phyloP scores from a whole-genome alignment of 805 yeast genomes.

The Candida berthetii region DNA sequence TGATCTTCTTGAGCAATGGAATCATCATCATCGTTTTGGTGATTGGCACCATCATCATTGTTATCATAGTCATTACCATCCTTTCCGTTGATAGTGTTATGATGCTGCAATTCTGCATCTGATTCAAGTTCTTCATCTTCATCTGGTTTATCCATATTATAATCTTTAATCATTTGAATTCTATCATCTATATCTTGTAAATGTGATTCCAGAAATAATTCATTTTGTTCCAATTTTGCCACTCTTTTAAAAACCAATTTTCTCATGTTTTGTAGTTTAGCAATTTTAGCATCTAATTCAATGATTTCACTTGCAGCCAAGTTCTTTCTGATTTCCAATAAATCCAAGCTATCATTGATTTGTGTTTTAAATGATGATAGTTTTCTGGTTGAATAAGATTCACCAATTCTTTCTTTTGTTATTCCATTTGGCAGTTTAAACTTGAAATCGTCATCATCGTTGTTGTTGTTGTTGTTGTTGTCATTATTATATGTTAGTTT shows the following conservation, averaged over 20 bases:
- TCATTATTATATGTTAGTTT: constrained; percentile 7
- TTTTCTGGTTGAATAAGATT: constrained; percentile 34
- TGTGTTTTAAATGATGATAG: constrained; percentile 30
- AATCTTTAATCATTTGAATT: constrained; percentile 35
- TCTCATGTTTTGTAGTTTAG: constrained; percentile 43
- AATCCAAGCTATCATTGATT: constrained; percentile 41
- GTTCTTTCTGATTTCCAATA: constrained; percentile 57
- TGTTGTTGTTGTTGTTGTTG: too few relatives aligned
- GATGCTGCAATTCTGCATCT: constrained; percentile 3
- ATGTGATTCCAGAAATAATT: constrained; percentile 45
- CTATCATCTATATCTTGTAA: constrained; percentile 36
- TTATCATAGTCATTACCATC: constrained; percentile 1
- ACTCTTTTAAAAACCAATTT: constrained; percentile 51
- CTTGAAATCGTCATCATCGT: constrained; percentile 12
- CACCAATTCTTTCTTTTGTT: constrained; percentile 32
- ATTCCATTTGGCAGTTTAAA: constrained; percentile 32
- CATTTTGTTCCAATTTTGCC: constrained; percentile 55
- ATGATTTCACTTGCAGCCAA: constrained; percentile 57
- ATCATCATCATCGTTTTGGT: constrained; percentile 11
- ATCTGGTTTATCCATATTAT: constrained; percentile 26
- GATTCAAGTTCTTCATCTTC: constrained; percentile 4
- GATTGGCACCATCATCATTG: constrained; percentile 11
- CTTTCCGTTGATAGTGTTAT: constrained; percentile 4
- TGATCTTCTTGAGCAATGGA: constrained; percentile 5
- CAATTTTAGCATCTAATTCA: constrained; percentile 55